These are phyloP conservation scores for Trichoderma simmonsii DNA, from an alignment of 2,329 filamentous ascomycete species.

Conservation along the genomic window DNA sequence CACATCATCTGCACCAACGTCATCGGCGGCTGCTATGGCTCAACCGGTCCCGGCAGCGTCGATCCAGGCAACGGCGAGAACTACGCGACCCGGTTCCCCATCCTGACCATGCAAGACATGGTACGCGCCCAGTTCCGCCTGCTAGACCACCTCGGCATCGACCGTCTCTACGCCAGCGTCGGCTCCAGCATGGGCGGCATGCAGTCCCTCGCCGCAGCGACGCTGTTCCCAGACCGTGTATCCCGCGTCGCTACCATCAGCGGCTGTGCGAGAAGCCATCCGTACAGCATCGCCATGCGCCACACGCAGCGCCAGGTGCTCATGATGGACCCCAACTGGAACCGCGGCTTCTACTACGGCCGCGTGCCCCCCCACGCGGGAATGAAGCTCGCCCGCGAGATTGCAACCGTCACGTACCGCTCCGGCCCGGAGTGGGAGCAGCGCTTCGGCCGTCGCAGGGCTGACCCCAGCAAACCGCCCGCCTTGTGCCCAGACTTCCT, in stretches of 20 bases:
- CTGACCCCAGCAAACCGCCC: slow-evolving; percentile 80
- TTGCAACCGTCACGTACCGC: slow-evolving; percentile 95
- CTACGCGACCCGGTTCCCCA: slow-evolving; percentile 93
- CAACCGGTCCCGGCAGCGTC: slow-evolving; percentile 82
- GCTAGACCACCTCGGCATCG: slow-evolving; percentile 73
- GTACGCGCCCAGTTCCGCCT: slow-evolving; percentile 91
- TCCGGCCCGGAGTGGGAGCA: slow-evolving; percentile 97
- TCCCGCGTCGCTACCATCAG: slow-evolving; percentile 83
- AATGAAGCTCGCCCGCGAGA: slow-evolving; percentile 97
- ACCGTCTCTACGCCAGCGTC: slow-evolving; percentile 83
- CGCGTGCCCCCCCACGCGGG: slow-evolving; percentile 85
- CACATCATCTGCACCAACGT: slow-evolving; percentile 96
- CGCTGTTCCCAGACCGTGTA: slow-evolving; percentile 78
- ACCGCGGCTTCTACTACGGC: slow-evolving; percentile 89
- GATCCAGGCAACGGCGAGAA: slow-evolving; percentile 84
- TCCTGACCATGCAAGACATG: slow-evolving; percentile 96
- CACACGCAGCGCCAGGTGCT: slow-evolving; percentile 96
- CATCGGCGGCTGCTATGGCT: slow-evolving; percentile 92
- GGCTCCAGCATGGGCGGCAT: slow-evolving; percentile 98
- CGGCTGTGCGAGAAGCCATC: slow-evolving; percentile 90
- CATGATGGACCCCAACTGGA: slow-evolving; percentile 99
- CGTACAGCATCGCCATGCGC: slow-evolving; percentile 97
- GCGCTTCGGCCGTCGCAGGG: slow-evolving; percentile 82
- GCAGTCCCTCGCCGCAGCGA: slow-evolving; percentile 87
- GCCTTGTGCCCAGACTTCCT: slow-evolving; percentile 96